Base-by-base conservation (phyloP, 495 filamentous ascomycete genomes). In the Pseudomonodictys pantanalensis region DNA sequence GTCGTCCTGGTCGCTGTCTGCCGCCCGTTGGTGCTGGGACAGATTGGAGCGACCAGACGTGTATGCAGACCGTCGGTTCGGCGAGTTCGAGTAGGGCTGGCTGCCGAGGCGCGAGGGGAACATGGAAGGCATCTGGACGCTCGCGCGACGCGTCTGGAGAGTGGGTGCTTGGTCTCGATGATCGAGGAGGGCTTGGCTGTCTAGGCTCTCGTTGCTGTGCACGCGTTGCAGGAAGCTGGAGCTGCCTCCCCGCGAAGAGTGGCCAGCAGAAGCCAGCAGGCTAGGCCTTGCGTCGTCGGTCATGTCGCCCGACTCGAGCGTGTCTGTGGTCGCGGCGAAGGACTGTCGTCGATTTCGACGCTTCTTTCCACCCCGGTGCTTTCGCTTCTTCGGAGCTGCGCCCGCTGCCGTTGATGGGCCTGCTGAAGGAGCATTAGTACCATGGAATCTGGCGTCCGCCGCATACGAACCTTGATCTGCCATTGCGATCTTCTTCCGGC, bases 261-360 rank as follows among this genome's bases (percentile, higher is more conserved):
- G 71, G 17, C 42, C 38, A 22, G 63, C 46, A 0, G 59, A 38
- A 63, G 75, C 68, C 64, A 69, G 57, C 44, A 70, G 39, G 38
- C 64, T 72, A n/a, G 69, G 64, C 11, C 51, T 32, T 4, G 59
- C 41, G n/a, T 67, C 57, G 23, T 28, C 20, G 5, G 49, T 45
- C 43, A 61, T 68, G 8, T 69, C 68, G 68, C 20, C 69, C 69
- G 47, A 73, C 71, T 23, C 65, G 68, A 25, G 68, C 59, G 38
- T 74, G 70, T 83, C 80, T 0, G 75, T 61, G 0, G 77, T 70
- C 0, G 74, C 71, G 29, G 80, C 80, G 62, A 89, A 89, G 6
- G 84, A 88, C 73, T 86, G 84, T 53, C 80, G 77, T 54, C 86
- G 78, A 45, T 76, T 68, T 51, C 78, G 79, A 71, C 83, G 83